Evolutionary conservation across 2,329 filamentous ascomycete species (phyloP).

Genomic region (Pseudogymnoascus sp.): DNA sequence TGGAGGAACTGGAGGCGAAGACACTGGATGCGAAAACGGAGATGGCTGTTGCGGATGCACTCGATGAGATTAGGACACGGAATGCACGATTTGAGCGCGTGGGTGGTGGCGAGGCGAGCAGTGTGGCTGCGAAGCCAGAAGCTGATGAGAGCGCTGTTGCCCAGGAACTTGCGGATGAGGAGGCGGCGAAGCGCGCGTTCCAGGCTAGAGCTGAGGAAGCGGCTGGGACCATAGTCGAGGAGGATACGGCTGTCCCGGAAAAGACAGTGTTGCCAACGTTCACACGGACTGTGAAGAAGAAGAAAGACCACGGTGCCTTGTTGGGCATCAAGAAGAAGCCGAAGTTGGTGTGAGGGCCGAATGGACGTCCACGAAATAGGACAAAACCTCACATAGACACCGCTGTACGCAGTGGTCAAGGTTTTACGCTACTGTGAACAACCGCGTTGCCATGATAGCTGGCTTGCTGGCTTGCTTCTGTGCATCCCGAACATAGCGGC

Average conservation of each 20-base stretch:
- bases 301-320: constrained; percentile 68
- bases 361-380: not conserved
- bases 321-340: constrained; percentile 85
- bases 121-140: constrained; percentile 34
- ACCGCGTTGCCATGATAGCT: not conserved
- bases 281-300: constrained; percentile 72
- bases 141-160: constrained; percentile 54
- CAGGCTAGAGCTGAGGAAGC: constrained; percentile 29
- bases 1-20: constrained; percentile 92
- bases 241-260: constrained; percentile 18
- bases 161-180: constrained; percentile 74
- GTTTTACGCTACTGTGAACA: not conserved
- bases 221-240: constrained; percentile 27
- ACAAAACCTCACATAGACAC: not conserved
- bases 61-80: constrained; percentile 87
- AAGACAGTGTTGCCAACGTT: constrained; percentile 38
- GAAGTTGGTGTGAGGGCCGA: constrained; percentile 40
- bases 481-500: not conserved
- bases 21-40: constrained; percentile 86
- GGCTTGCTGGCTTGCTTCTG: not conserved
- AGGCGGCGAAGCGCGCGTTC: constrained; percentile 73
- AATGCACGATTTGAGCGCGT: constrained; percentile 82
- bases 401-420: not conserved
- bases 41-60: constrained; percentile 91
- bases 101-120: constrained; percentile 52